Base-by-base conservation (phyloP, 2,329 filamentous ascomycete species). In the Akanthomyces uredinophilus region DNA sequence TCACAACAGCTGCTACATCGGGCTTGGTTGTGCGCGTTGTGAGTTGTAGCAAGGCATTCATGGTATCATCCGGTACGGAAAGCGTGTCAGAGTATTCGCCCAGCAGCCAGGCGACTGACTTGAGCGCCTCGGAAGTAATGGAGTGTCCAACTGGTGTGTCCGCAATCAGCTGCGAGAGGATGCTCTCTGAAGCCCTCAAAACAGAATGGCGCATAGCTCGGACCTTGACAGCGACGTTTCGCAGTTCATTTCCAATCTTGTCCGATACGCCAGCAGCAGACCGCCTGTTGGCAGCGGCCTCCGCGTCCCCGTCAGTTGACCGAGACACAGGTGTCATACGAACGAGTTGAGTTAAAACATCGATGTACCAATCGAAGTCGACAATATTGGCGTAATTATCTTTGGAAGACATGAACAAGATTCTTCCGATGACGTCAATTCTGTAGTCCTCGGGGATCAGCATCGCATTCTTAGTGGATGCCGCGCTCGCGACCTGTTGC, bases 301-400 rank as follows among this genome's bases (percentile, higher is more conserved):
- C 71, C 8, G 71, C 63, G 46, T 79, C 78, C 5, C 70, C 70
- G 7, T 79, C 77, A 8, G 70, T 68, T 8, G 70, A 70, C 44
- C 78, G 76, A 52, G 81, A 76, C n/a, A 78, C 68, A 0, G 79
- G 89, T 22, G 88, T 80, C 76, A 91, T 82, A 71, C 88, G 87
- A 46, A 97, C 86, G 16, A 99, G 83, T 71, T 96, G 92, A 5
- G 91, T 89, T 35, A 99, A 78, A 32, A 96, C 86, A 67, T 95
- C 91, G 66, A 98, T 89, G 73, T 98, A 98, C 95, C 95, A 99
- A 67, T 97, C 94, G 73, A 99, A 99, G 72, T 99, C 94, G 58
- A 83, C 79, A 53, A 99, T 81, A 70, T 92, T 91, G 44, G 84
- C 83, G 73, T 98, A 99, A 64, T 92, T 96, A 66, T 93, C 89